Base-by-base conservation (phyloP, 441 rosid genomes). In the Brassica hybrid region DNA sequence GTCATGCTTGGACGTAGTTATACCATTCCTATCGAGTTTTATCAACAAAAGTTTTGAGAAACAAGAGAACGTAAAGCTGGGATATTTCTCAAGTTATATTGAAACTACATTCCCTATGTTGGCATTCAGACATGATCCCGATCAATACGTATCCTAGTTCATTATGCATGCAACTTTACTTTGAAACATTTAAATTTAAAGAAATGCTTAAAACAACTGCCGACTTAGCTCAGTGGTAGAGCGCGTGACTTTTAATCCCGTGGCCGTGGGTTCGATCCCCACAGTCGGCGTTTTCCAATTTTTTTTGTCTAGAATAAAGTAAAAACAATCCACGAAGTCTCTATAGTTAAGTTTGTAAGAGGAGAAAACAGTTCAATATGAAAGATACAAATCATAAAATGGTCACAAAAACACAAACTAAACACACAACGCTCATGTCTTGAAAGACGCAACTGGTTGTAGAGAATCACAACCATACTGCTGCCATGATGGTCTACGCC, bases 381-480 rank as follows among this genome's bases (percentile, higher is more conserved):
- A 67, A 32, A 59, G 34, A 67, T 65, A 67, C 79, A 68, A 67
- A 75, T 59, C 17, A 62, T 38, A 54, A 69, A 76, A 69, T 38
- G 65, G 19, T 2, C 3, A 41, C 58, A 25, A 8, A 34, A 17
- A 1, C 36, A 76, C 38, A 27, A 27, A 27, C 32, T 27, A 27
- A 27, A 27, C 32, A 27, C 32, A 27, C 32, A 21, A 21, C 1
- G 23, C 67, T 77, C 77, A 78, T 6, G 74, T 78, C 52, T 38
- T 73, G 16, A 73, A 78, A 9, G 73, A 78, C 70, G 81, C 27
- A 1, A 68, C 11, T 73, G 77, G 65, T 38, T 73, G 77, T 6
- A 72, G 7, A 23, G 73, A 72, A n/a, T n/a, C n/a, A n/a, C n/a
- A n/a, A n/a, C n/a, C n/a, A n/a, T n/a, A n/a, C n/a, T n/a, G n/a